Evolutionary conservation across 345 rosid species (phyloP), one percentile per base, ranked within the genome.

Genomic region (Gossypium sturtianum): DNA sequence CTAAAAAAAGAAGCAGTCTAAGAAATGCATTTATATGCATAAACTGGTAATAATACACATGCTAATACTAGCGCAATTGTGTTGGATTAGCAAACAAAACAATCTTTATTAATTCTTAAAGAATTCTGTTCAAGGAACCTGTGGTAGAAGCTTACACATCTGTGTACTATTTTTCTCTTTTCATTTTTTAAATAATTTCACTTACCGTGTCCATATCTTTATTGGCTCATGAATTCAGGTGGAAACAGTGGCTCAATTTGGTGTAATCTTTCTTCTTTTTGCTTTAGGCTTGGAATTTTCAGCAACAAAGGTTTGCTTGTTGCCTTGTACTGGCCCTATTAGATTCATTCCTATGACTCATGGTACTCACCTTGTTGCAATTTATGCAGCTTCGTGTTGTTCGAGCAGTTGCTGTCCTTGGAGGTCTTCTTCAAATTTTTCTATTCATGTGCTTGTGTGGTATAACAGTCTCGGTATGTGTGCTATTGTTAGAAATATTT

Each of bases 191-290:
- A 45, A 60, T 45, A 73, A 22, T 59, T 23, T 44, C 43, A 27
- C 63, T 58, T 67, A 63, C 11, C 27, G 17, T 25, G 47, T 63
- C 57, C 56, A 6, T 70, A 22, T 75, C 29, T 49, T 66, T 66
- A 56, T 63, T 71, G 71, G 48, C 72, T n/a, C 71, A 58, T 76
- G 62, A 17, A 23, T 76, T 70, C 79, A 94, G 97, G 97, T 94
- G 63, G 98, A 92, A 87, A 94, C 98, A 12, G 97, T 90, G 79
- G 98, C 98, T 78, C 98, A 94, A 76, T 94, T 94, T 83, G 98
- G 98, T 82, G 98, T 94, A 68, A 89, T 94, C 77, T 92, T 94
- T 86, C 97, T 94, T 65, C 95, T 94, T 82, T 94, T 94, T 83
- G 98, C 97, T 19, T 80, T 92, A 77, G 97, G 98, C 75, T 83